A percentile compares a stretch with the other conserved stretches of the same genome.
phyloP scores from a whole-genome alignment of 225 moss, liverwort and hornwort genomes.

The Thuidium tamariscinum region DNA sequence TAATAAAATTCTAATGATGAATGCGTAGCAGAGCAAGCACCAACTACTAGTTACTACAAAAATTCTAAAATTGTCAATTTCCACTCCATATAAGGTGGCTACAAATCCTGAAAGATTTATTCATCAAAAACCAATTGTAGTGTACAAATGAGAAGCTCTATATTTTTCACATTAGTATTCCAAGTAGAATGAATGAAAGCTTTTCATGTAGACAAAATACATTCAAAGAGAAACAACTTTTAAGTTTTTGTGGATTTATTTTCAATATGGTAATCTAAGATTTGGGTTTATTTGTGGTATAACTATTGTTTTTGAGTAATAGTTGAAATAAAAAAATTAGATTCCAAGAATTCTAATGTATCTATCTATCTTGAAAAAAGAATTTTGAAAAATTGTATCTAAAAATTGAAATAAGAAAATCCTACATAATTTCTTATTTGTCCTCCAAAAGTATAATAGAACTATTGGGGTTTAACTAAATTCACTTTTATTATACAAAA shows the following conservation, averaged over 20 bases:
- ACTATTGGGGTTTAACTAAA: background rate
- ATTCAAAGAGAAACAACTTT: background rate
- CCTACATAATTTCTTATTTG: accelerated
- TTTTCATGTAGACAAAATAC: background rate
- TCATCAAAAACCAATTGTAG: too few relatives aligned
- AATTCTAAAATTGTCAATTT: too few relatives aligned
- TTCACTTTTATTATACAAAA: background rate
- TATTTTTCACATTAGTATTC: background rate
- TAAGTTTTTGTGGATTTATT: background rate
- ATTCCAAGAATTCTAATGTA: accelerated
- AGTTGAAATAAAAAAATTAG: background rate
- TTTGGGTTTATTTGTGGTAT: background rate
- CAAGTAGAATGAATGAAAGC: background rate
- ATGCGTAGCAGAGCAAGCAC: too few relatives aligned
- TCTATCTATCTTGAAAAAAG: background rate
- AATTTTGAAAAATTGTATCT: background rate
- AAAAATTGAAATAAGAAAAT: background rate
- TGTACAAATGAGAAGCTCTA: background rate
- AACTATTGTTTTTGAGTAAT: background rate
- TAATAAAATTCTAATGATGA: too few relatives aligned
- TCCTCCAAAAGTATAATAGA: accelerated
- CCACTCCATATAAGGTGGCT: too few relatives aligned
- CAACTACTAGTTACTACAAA: too few relatives aligned
- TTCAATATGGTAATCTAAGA: accelerated
- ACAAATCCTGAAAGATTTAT: too few relatives aligned